A percentile compares a stretch with the other conserved stretches of the same genome.
These are phyloP conservation scores for Lanmaoa rubissima DNA, from an alignment of 768 basidiomycete genomes.

Conservation along the genomic window DNA sequence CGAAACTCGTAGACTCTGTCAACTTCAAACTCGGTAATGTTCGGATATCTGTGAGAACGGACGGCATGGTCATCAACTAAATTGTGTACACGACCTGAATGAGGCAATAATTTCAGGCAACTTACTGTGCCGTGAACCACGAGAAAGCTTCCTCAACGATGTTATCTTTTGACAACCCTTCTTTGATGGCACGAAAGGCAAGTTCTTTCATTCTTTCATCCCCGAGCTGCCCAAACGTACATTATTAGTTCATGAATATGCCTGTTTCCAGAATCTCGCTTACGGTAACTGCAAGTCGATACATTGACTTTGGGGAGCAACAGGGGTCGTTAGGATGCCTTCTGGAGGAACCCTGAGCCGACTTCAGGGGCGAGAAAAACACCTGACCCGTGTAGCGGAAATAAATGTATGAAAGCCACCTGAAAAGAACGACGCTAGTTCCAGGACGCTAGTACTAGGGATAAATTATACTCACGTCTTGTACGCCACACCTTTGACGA, in stretches of 20 bases:
- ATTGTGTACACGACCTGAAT: background rate
- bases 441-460: background rate
- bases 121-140: constrained; percentile 32
- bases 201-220: constrained; percentile 26
- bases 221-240: constrained; percentile 16
- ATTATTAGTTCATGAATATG: background rate
- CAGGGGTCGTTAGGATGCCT: background rate
- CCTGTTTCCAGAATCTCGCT: background rate
- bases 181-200: constrained; percentile 24
- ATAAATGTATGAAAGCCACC: constrained; percentile 29
- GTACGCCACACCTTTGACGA: constrained; percentile 29
- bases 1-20: constrained; percentile 20
- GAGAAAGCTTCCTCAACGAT: constrained; percentile 31
- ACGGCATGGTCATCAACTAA: background rate
- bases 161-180: constrained; percentile 25
- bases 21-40: constrained; percentile 16
- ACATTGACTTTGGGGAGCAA: constrained; percentile 41
- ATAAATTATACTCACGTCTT: constrained; percentile 23
- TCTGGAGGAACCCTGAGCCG: constrained; percentile 2
- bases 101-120: background rate
- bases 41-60: constrained; percentile 12
- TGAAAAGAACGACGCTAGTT: background rate
- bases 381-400: constrained; percentile 33
- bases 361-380: constrained; percentile 26
- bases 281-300: constrained; percentile 32